Percentiles rank a stretch among this genome's conserved stretches.
Evolutionary conservation across 2,329 filamentous ascomycete genomes (phyloP).

Genomic region (Dothiorella sarmentorum): DNA sequence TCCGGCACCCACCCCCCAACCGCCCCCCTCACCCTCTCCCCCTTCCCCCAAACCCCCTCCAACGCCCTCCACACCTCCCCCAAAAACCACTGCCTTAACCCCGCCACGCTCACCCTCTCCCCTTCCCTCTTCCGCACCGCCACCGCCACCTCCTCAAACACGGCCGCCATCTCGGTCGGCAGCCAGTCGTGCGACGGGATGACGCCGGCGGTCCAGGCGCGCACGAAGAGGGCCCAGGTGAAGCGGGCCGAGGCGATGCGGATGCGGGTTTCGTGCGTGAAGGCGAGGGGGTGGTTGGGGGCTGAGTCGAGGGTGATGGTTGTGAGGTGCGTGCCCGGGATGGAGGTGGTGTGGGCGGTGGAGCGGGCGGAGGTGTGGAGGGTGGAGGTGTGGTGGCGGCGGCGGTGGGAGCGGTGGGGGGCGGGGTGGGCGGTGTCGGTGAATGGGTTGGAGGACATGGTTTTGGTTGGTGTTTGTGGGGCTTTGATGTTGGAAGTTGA

Average conservation of each 20-base stretch:
- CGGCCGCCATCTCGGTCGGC: background rate
- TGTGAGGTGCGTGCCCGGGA: too few species aligned
- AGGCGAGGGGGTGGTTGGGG: background rate
- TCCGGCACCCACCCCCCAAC: background rate
- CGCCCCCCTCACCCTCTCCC: background rate
- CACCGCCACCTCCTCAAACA: background rate
- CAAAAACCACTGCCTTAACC: background rate
- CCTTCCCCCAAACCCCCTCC: background rate
- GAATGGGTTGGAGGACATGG: too few species aligned
- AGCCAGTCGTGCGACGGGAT: background rate
- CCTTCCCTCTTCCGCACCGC: background rate
- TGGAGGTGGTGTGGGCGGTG: background rate
- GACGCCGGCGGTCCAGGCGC: background rate
- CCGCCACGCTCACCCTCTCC: background rate
- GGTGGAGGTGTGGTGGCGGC: background rate
- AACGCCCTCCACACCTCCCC: background rate
- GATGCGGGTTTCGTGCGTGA: background rate
- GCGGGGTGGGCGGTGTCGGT: too few species aligned
- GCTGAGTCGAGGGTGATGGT: background rate
- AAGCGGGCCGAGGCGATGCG: background rate
- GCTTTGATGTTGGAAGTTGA: too few species aligned
- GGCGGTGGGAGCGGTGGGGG: too few species aligned
- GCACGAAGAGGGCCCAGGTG: background rate
- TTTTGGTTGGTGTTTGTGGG: too few species aligned
- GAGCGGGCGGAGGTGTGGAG: background rate